These are phyloP conservation scores for Syzygium jambos DNA, from an alignment of 345 rosid species.

Conservation along the genomic window DNA sequence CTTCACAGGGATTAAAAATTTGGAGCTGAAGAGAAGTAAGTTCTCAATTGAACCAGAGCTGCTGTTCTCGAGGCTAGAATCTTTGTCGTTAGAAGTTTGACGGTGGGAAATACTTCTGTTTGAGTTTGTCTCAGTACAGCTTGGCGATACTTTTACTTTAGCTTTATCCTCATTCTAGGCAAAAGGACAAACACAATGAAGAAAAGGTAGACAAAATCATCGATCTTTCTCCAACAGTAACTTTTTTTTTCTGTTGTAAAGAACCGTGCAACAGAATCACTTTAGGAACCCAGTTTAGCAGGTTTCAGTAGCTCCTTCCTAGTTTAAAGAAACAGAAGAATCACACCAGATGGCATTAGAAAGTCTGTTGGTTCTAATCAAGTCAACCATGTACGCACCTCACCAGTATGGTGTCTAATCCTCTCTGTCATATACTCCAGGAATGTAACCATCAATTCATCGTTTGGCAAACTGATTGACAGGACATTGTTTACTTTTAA, in stretches of 20 bases:
- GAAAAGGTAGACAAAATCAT: not conserved
- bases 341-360: not conserved
- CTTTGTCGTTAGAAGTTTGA: constrained; percentile 29
- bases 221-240: not conserved
- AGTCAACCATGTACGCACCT: not conserved
- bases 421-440: not conserved
- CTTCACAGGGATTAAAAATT: constrained; percentile 32
- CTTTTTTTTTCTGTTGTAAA: not conserved
- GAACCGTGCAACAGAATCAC: not conserved
- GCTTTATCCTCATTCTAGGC: constrained; percentile 23
- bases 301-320: not conserved
- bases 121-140: constrained; percentile 27
- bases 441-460: not conserved
- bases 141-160: constrained; percentile 23
- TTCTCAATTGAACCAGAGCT: constrained; percentile 49
- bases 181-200: not conserved
- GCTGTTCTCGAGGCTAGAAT: constrained; percentile 70
- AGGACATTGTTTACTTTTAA: not conserved
- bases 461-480: not conserved
- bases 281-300: not conserved
- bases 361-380: not conserved
- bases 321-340: not conserved
- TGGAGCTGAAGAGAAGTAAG: constrained; percentile 10
- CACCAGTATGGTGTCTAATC: not conserved
- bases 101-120: constrained; percentile 13